Evolutionary conservation across 495 filamentous ascomycete species (phyloP).

Genomic region (Penicillium fimorum): DNA sequence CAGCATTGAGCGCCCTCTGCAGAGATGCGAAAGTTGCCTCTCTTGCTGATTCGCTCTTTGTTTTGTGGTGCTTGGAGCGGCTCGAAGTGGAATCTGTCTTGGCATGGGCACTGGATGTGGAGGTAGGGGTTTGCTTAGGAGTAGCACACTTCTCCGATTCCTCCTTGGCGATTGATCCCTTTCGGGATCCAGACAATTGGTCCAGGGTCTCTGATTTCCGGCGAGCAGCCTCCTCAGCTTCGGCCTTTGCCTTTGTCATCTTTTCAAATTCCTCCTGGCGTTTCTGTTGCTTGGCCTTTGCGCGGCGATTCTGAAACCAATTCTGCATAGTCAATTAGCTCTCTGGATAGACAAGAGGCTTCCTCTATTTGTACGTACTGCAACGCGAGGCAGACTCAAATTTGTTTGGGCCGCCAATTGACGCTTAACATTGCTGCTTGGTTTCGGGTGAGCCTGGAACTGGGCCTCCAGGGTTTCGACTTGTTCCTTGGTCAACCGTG

Average conservation of each 20-base stretch:
- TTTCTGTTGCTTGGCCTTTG: conserved; percentile 76
- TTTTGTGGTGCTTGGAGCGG: conserved; percentile 39
- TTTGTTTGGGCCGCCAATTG: conserved; percentile 70
- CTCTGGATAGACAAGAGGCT: not conserved
- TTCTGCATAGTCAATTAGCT: conserved; percentile 54
- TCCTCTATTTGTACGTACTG: conserved; percentile 52
- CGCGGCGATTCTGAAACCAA: conserved; percentile 88
- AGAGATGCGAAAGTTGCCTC: conserved; percentile 48
- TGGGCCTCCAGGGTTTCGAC: conserved; percentile 72
- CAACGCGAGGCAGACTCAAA: conserved; percentile 71
- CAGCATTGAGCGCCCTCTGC: conserved; percentile 46
- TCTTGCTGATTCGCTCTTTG: conserved; percentile 42
- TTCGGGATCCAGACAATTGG: conserved; percentile 24
- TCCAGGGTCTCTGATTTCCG: conserved; percentile 34
- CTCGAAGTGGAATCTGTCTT: conserved; percentile 22
- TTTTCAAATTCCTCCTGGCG: conserved; percentile 64
- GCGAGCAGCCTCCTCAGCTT: conserved; percentile 43
- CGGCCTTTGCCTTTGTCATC: conserved; percentile 55
- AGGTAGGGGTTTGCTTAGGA: conserved; percentile 32
- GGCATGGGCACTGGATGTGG: conserved; percentile 23
- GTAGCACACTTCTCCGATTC: conserved; percentile 32
- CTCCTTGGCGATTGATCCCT: conserved; percentile 27
- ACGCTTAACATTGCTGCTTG: conserved; percentile 72
- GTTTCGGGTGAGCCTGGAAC: conserved; percentile 74
- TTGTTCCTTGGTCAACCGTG: conserved; percentile 78